Evolutionary conservation across 2,329 filamentous ascomycete species (phyloP).

Genomic region (Bipolaris gigantea): DNA sequence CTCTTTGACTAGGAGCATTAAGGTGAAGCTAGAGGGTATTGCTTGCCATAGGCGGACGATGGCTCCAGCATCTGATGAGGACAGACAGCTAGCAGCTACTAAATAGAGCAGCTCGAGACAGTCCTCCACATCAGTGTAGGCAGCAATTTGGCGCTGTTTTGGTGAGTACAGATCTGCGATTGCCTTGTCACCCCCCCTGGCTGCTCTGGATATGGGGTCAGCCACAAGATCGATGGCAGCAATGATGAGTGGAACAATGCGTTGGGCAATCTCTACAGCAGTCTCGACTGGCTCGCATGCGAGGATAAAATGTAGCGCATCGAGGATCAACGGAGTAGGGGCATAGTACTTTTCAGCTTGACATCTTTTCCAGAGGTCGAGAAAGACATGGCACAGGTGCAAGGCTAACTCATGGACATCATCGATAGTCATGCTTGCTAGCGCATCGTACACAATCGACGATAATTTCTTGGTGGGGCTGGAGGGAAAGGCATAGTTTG

Average conservation of each 20-base stretch:
- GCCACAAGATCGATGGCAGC: constrained; percentile 59
- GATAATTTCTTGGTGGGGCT: constrained; percentile 59
- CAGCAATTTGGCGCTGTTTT: constrained; percentile 51
- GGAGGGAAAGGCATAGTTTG: constrained; percentile 67
- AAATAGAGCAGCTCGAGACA: constrained; percentile 69
- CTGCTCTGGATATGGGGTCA: constrained; percentile 49
- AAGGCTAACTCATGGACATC: constrained; percentile 60
- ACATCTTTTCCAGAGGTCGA: constrained; percentile 70
- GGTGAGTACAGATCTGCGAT: constrained; percentile 35
- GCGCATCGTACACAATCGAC: constrained; percentile 66
- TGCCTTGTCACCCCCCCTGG: constrained; percentile 33
- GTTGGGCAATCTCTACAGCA: constrained; percentile 61
- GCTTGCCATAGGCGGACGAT: constrained; percentile 65
- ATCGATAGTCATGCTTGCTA: constrained; percentile 59
- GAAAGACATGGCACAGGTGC: constrained; percentile 65
- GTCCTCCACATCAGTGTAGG: constrained; percentile 64
- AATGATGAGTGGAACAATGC: constrained; percentile 53
- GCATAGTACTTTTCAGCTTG: constrained; percentile 63
- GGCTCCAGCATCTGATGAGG: constrained; percentile 42
- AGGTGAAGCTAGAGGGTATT: constrained; percentile 67
- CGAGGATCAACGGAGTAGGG: constrained; percentile 67
- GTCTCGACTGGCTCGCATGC: constrained; percentile 62
- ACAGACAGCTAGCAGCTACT: constrained; percentile 62
- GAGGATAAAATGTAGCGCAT: constrained; percentile 66
- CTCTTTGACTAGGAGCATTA: constrained; percentile 68